Base-by-base conservation (phyloP, 108 stramenopile genomes). In the Mediolabrus comicus region DNA sequence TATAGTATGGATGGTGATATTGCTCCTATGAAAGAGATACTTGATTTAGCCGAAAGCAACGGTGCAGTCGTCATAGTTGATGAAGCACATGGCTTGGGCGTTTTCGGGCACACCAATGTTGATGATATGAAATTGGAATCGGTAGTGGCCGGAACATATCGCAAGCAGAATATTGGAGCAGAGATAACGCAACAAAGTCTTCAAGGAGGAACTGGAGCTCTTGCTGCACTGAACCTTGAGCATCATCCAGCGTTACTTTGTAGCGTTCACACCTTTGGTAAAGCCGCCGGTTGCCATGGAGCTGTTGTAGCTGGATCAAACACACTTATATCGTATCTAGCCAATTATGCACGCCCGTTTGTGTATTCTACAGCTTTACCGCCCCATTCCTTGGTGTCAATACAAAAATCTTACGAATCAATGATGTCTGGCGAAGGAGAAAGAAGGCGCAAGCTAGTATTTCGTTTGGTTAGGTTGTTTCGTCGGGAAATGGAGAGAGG, bases 1-100 rank as follows among this genome's bases (percentile, higher is more conserved):
- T 98, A 98, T 74, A 95, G 94, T 59, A 99, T 99, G 98, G 97
- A 98, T 83, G 98, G 98, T 17, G 96, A 97, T 65, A 57, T 89
- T 30, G 97, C 97, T 33, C 97, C 97, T 32, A 81, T 99, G 52
- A 33, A 63, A 56, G 69, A 86, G 8, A 86, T 97, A 14, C 66
- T 91, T 1, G 83, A 90, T 51, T 13, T 89, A 29, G 87, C 89
- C 32, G 34, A 74, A 5, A 41, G 77, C 27, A 85, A 65, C 26
- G 80, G 88, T 8, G 88, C 90, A 28, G 55, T 38, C 32, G 87
- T 94, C 12, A 72, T 97, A 33, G 92, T 97, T 7, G 96, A 97
- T 59, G 96, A 97, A 83, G 96, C 94, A 16, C 96, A 97, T 75
- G 91, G 90, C 3, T 62, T 90, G 56, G 96, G 96, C 25, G 64